A percentile compares a stretch with the other conserved stretches of the same genome.
These are phyloP conservation scores for Nemophila menziesii DNA, from an alignment of 257 asterid species.

Conservation along the genomic window DNA sequence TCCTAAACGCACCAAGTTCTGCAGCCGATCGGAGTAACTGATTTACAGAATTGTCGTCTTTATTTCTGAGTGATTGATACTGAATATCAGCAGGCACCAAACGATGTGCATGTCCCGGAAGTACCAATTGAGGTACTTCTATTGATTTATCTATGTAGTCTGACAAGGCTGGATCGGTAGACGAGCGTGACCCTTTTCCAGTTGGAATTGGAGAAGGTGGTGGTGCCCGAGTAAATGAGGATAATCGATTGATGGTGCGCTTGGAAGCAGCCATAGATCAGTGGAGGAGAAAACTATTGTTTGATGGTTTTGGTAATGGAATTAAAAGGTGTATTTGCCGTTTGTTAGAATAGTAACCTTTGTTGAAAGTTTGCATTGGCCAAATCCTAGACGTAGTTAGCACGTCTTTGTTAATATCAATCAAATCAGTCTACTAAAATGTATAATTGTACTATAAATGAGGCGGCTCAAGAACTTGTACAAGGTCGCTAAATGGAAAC, in stretches of 20 bases:
- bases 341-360: background rate
- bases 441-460: too few relatives aligned
- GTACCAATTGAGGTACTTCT: conserved; percentile 34
- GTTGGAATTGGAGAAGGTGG: conserved; percentile 25
- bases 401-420: conserved; percentile 20
- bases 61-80: conserved; percentile 16
- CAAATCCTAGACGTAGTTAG: conserved; percentile 16
- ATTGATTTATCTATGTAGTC: conserved; percentile 14
- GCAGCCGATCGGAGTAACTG: conserved; percentile 26
- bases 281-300: conserved; percentile 6
- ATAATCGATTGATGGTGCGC: background rate
- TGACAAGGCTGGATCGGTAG: conserved; percentile 9
- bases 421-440: too few relatives aligned
- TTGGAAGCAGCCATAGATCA: background rate
- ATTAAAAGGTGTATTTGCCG: background rate
- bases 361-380: conserved; percentile 17
- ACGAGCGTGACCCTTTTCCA: conserved; percentile 16
- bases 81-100: conserved; percentile 21
- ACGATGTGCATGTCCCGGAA: conserved; percentile 21
- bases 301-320: background rate
- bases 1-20: conserved; percentile 27
- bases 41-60: conserved; percentile 17
- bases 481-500: too few relatives aligned
- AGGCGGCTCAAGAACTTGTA: too few relatives aligned
- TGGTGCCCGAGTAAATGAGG: conserved; percentile 4